Percentiles rank a stretch among this genome's conserved stretches.
Conservation (phyloP, 208 protist species). For the Crithidia sp. region DNA sequence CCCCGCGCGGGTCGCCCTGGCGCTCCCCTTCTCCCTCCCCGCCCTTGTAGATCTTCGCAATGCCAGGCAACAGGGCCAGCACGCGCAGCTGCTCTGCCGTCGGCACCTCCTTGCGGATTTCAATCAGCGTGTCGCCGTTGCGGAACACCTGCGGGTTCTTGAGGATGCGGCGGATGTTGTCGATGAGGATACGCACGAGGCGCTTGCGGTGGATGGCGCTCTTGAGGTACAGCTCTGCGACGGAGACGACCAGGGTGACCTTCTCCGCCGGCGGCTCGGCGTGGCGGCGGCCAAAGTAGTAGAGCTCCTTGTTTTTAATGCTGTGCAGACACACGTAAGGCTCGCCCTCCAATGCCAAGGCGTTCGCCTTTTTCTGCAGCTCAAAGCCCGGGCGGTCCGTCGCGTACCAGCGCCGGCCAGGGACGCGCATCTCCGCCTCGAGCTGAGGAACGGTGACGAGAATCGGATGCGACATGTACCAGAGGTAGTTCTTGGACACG, state of each 20-base stretch:
- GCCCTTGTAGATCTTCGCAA: slow-evolving; percentile 74
- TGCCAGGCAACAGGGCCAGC: slow-evolving; percentile 69
- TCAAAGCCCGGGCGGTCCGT: slow-evolving; percentile 61
- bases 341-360: slow-evolving; percentile 58
- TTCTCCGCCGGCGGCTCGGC: slow-evolving; percentile 55
- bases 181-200: slow-evolving; percentile 60
- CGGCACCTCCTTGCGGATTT: slow-evolving; percentile 59
- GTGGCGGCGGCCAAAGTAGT: slow-evolving; percentile 70
- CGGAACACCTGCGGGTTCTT: slow-evolving; percentile 69
- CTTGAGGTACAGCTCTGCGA: slow-evolving; percentile 84
- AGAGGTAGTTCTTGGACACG: slow-evolving; percentile 59
- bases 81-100: slow-evolving; percentile 58
- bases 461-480: slow-evolving; percentile 73
- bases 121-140: slow-evolving; percentile 75
- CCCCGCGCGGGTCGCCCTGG: slow-evolving; percentile 70
- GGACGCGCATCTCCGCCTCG: slow-evolving; percentile 60
- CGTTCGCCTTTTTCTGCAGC: slow-evolving; percentile 56
- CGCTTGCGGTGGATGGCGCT: slow-evolving; percentile 78
- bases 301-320: slow-evolving; percentile 45
- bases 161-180: slow-evolving; percentile 67
- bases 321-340: slow-evolving; percentile 76
- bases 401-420: slow-evolving; percentile 74
- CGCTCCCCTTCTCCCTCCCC: slow-evolving; percentile 22
- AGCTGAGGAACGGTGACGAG: slow-evolving; percentile 44
- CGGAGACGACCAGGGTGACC: slow-evolving; percentile 66